Base-by-base conservation (phyloP, 768 basidiomycete species). In the Lepiota venenata region DNA sequence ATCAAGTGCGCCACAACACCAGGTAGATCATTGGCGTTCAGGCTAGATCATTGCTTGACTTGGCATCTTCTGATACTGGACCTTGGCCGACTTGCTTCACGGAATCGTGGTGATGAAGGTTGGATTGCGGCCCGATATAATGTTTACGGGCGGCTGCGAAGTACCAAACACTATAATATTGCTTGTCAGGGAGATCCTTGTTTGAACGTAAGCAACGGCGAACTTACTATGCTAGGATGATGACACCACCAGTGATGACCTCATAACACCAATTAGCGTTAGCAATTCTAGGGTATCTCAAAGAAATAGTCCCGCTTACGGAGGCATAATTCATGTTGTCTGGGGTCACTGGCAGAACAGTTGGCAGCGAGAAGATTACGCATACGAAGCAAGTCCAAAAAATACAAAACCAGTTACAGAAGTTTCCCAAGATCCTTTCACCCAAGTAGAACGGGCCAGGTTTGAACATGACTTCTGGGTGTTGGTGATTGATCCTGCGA, bases 371-470 rank as follows among this genome's bases (percentile, higher is more conserved):
- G 69, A 90, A 88, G 60, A 91, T 82, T 40, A 90, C 75, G 54
- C 72, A 76, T 35, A 90, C 77, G 66, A 88, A 88, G 11, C 80
- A 60, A 32, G 85, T 85, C 87, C 87, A 89, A 11, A 63, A 46
- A 47, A 89, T 85, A 66, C 87, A 89, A n/a, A 72, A 73, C 25
- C 75, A 57, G 61, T 92, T 91, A 53, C 78, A 78, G 3, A 74
- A 63, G 73, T 77, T 77, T 0, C 88, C 88, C 14, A 89, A 65
- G 39, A 74, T 56, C 0, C 88, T 88, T 51, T 80, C 70, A 27
- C 90, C 87, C 82, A 93, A 84, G 71, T 86, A 92, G 72, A 93
- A 92, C 5, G 91, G 91, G 10, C 91, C 91, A 3, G 91, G 91
- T 56, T 80, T 84, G 76, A 93, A 93, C 61, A 79, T 75, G 36